Evolutionary conservation across 2,329 filamentous ascomycete genomes (phyloP).

Genomic region (Colletotrichum higginsianum): DNA sequence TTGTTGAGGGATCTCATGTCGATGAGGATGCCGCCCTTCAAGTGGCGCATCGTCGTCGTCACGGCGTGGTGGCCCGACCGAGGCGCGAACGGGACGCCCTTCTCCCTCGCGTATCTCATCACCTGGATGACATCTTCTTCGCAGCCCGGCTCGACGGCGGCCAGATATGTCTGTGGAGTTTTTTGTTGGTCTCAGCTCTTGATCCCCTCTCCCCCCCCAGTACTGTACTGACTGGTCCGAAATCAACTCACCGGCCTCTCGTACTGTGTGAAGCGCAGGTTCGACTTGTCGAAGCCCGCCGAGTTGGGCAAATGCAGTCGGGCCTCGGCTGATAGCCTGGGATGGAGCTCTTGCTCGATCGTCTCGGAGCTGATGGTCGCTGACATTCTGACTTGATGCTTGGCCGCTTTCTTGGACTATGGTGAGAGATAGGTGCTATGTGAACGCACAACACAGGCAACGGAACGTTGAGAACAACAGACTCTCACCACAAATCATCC

Average conservation of each 20-base stretch:
- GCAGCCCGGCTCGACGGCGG: constrained; percentile 17
- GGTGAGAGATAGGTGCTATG: no score
- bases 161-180: constrained; percentile 19
- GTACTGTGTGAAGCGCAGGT: constrained; percentile 34
- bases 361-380: not conserved
- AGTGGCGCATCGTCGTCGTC: constrained; percentile 39
- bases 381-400: not conserved
- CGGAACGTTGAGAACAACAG: no score
- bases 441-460: no score
- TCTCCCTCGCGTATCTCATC: constrained; percentile 33
- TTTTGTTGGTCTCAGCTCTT: no score
- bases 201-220: no score
- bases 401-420: no score
- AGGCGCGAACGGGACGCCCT: constrained; percentile 32
- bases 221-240: no score
- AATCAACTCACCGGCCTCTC: constrained; percentile 23
- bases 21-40: constrained; percentile 44
- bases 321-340: constrained; percentile 5
- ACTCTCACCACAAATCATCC: no score
- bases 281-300: constrained; percentile 9
- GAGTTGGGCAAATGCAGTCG: constrained; percentile 14
- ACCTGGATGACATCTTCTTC: constrained; percentile 30
- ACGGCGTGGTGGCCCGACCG: constrained; percentile 43
- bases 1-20: constrained; percentile 46
- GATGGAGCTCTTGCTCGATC: constrained; percentile 13